These are phyloP conservation scores for Trichophyton rubrum DNA, from an alignment of 2,329 filamentous ascomycete species.

Conservation along the genomic window DNA sequence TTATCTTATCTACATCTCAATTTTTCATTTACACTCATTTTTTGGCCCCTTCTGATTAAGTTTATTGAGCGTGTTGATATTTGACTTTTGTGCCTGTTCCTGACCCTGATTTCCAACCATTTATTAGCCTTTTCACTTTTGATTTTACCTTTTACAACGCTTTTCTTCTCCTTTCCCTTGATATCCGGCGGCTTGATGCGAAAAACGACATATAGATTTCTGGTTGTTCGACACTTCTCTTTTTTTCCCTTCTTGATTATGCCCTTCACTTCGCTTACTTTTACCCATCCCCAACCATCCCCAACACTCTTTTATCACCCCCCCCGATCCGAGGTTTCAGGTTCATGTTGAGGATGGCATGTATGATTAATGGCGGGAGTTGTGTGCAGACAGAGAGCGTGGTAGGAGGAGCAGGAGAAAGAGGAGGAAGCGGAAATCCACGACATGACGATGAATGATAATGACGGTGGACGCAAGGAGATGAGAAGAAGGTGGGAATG, in stretches of 20 bases:
- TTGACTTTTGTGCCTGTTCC: background rate
- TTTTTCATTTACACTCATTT: background rate
- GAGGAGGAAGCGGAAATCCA: background rate
- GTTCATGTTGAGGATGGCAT: conserved; percentile 2
- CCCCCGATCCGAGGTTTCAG: background rate
- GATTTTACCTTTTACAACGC: background rate
- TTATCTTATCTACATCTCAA: background rate
- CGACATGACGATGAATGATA: conserved; percentile 1
- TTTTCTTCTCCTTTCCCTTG: background rate
- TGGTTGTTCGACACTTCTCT: background rate
- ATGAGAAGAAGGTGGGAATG: background rate
- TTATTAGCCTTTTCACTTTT: background rate
- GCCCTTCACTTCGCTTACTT: background rate
- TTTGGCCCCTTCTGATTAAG: conserved; percentile 2
- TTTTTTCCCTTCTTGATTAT: background rate
- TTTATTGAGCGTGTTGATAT: conserved; percentile 2
- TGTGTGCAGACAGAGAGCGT: background rate
- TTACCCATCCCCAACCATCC: conserved; percentile 2
- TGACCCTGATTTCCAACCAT: background rate
- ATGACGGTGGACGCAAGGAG: background rate
- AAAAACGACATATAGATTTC: conserved; percentile 2
- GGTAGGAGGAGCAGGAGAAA: background rate
- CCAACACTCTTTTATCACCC: background rate
- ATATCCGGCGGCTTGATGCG: background rate
- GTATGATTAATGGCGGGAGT: conserved; percentile 2